Conservation (phyloP, 2,329 filamentous ascomycete genomes). For the Myriosclerotinia duriaeana region DNA sequence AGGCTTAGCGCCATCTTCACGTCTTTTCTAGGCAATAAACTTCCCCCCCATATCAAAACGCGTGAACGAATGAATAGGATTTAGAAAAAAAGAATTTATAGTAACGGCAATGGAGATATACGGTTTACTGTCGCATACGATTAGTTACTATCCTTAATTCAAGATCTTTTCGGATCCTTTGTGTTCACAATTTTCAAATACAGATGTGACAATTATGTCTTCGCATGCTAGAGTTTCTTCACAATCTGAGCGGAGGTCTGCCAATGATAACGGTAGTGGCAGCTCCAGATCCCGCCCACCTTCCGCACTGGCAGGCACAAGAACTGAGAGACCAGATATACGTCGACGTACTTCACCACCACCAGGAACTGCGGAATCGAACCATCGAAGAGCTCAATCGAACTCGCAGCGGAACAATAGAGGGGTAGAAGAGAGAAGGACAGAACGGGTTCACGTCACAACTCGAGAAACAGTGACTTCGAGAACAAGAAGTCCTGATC, state of each 20-base stretch:
- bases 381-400: constrained; percentile 59
- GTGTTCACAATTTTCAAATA: constrained; percentile 21
- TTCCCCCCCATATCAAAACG: constrained; percentile 22
- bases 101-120: constrained; percentile 18
- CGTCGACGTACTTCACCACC: constrained; percentile 36
- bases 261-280: constrained; percentile 38
- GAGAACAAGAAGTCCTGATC: constrained; percentile 58
- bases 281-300: constrained; percentile 37
- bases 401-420: constrained; percentile 53
- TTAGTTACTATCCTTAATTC: constrained; percentile 11
- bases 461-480: constrained; percentile 62
- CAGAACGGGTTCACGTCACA: constrained; percentile 57
- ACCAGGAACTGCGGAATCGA: constrained; percentile 33
- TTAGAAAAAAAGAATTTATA: constrained; percentile 14
- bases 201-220: constrained; percentile 40
- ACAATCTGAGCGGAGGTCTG: constrained; percentile 37
- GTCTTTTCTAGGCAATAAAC: constrained; percentile 15
- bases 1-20: constrained; percentile 18
- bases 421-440: constrained; percentile 49
- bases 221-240: constrained; percentile 39
- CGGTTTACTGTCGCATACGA: constrained; percentile 16
- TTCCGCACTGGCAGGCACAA: constrained; percentile 32
- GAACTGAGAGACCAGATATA: constrained; percentile 32
- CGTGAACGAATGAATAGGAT: constrained; percentile 11
- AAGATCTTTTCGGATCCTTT: constrained; percentile 4